Conservation (phyloP, 331 rosid species). For the Cydonia oblonga region DNA sequence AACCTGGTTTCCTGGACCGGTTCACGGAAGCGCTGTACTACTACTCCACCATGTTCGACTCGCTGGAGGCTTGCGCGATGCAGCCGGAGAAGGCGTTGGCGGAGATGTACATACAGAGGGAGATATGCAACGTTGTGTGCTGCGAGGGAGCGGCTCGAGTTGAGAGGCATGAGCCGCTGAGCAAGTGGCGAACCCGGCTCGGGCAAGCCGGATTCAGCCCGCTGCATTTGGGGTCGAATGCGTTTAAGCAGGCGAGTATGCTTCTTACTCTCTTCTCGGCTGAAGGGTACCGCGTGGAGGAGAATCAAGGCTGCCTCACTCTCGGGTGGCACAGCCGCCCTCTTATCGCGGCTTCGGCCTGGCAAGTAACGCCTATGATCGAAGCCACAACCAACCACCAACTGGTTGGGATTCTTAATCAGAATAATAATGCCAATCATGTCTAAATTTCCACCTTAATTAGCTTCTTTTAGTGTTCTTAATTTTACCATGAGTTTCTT, state of each 20-base stretch:
- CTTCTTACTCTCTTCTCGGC: constrained; percentile 62
- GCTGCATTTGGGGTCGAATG: constrained; percentile 57
- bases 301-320: constrained; percentile 62
- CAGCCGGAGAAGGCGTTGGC: constrained; percentile 62
- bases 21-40: constrained; percentile 77
- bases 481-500: background rate
- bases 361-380: constrained; percentile 37
- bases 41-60: constrained; percentile 81
- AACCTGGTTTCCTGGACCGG: constrained; percentile 61
- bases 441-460: background rate
- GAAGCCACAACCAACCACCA: background rate
- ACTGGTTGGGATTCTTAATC: constrained; percentile 9
- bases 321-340: constrained; percentile 86
- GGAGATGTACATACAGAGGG: constrained; percentile 57
- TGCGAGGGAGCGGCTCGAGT: constrained; percentile 63
- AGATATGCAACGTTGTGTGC: constrained; percentile 66
- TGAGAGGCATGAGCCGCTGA: constrained; percentile 67
- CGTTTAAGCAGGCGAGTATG: constrained; percentile 78
- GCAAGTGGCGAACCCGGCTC: constrained; percentile 49
- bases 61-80: constrained; percentile 58
- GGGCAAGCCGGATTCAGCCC: constrained; percentile 48
- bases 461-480: background rate
- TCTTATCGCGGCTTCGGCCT: constrained; percentile 74
- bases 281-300: constrained; percentile 66
- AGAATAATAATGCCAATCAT: background rate